Percentiles rank a stretch among this genome's conserved stretches.
These are phyloP conservation scores for Lachancea sp. DNA, from an alignment of 805 yeast genomes.

Conservation along the genomic window DNA sequence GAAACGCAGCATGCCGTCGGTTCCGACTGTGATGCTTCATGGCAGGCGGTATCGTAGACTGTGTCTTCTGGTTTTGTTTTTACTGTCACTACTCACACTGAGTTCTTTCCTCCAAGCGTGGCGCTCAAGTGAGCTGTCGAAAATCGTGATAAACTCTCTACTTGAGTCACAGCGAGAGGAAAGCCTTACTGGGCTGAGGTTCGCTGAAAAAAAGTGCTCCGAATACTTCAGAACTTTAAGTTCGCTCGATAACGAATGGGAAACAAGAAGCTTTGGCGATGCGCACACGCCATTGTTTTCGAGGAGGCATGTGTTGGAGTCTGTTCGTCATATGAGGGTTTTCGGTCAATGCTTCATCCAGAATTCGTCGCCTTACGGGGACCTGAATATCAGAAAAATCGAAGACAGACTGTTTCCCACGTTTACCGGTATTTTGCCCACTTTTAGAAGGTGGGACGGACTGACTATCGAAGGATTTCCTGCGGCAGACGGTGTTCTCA, in stretches of 20 bases:
- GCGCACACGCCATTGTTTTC: neutral
- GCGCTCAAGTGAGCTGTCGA: too few relatives aligned
- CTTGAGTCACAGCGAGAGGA: too few relatives aligned
- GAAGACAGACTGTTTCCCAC: neutral
- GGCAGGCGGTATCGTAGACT: too few relatives aligned
- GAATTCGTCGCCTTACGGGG: constrained; percentile 1
- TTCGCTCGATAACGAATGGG: neutral
- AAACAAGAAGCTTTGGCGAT: neutral
- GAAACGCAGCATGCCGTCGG: too few relatives aligned
- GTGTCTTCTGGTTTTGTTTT: too few relatives aligned
- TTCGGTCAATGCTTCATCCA: constrained; percentile 2
- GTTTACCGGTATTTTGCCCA: neutral
- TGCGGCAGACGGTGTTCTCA: neutral
- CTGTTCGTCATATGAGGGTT: constrained; percentile 1
- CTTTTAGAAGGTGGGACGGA: constrained; percentile 3
- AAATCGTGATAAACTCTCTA: too few relatives aligned
- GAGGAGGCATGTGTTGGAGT: neutral
- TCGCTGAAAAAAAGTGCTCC: neutral
- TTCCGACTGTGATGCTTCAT: too few relatives aligned
- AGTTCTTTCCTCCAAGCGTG: too few relatives aligned
- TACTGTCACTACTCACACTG: too few relatives aligned
- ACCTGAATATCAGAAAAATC: neutral
- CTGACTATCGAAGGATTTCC: neutral
- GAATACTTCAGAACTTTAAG: neutral
- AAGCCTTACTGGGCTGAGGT: too few relatives aligned